Conservation (phyloP, 2,329 filamentous ascomycete genomes). For the Aspergillus jensenii region DNA sequence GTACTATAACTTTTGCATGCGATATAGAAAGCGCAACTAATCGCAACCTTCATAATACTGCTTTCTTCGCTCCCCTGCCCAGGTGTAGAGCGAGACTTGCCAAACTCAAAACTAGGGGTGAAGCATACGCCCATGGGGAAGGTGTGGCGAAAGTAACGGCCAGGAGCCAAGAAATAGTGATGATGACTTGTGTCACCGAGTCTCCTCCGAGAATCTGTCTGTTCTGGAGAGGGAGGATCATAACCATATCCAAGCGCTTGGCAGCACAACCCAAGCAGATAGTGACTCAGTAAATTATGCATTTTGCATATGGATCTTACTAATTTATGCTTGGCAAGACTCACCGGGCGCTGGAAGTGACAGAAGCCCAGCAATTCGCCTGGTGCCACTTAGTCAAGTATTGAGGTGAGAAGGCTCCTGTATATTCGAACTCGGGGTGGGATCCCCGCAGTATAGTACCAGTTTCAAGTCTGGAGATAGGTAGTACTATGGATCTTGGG, state of each 20-base stretch:
- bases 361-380: not conserved
- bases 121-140: not conserved
- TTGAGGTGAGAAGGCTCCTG: not conserved
- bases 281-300: constrained; percentile 8
- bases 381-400: not conserved
- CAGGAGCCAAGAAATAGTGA: not conserved
- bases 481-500: not conserved
- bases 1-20: constrained; percentile 27
- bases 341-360: not conserved
- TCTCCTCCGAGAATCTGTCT: not conserved
- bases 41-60: not conserved
- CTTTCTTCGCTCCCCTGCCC: not conserved
- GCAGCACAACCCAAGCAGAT: not conserved
- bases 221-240: constrained; percentile 2
- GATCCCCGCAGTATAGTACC: not conserved
- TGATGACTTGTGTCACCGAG: not conserved
- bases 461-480: not conserved
- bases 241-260: constrained; percentile 4
- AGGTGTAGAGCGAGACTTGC: not conserved
- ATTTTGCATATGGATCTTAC: constrained; percentile 4
- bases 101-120: not conserved
- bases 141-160: not conserved
- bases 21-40: constrained; percentile 22
- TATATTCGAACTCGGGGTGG: not conserved
- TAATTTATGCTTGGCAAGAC: constrained; percentile 14